A percentile compares a stretch with the other conserved stretches of the same genome.
These are phyloP conservation scores for Pleurotus tuoliensis DNA, from an alignment of 768 basidiomycete species.

Conservation along the genomic window DNA sequence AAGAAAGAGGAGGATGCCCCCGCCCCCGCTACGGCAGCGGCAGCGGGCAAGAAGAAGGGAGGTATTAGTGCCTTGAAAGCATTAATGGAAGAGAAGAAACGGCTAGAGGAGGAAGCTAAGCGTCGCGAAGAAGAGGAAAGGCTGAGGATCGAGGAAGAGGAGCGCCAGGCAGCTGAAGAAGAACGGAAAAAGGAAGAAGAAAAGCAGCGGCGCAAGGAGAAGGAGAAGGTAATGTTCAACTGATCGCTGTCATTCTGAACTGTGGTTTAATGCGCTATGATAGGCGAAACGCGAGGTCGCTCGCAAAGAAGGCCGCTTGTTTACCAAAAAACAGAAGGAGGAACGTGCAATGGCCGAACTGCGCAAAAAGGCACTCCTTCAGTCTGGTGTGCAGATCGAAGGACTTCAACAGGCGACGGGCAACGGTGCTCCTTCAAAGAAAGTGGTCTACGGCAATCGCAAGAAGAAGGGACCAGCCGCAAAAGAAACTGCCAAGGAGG, in stretches of 20 bases:
- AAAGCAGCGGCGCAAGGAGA: conserved; percentile 81
- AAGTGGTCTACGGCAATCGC: conserved; percentile 77
- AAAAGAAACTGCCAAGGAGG: conserved; percentile 49
- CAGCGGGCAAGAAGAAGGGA: conserved; percentile 64
- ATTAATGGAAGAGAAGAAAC: conserved; percentile 89
- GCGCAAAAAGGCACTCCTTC: conserved; percentile 84
- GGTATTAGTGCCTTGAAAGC: conserved; percentile 84
- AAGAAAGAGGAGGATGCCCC: conserved; percentile 52
- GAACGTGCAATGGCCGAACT: conserved; percentile 89
- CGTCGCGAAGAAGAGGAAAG: conserved; percentile 73
- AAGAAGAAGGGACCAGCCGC: conserved; percentile 66
- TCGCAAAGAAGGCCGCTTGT: conserved; percentile 89
- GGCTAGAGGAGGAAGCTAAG: conserved; percentile 80
- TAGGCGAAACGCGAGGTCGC: conserved; percentile 86
- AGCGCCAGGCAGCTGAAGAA: conserved; percentile 73
- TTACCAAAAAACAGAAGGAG: conserved; percentile 98
- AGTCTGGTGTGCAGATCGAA: conserved; percentile 86
- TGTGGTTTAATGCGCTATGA: conserved; percentile 6
- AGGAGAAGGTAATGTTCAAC: conserved; percentile 62
- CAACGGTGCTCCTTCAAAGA: conserved; percentile 47
- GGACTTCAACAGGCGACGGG: conserved; percentile 66
- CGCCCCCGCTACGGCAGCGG: conserved; percentile 34
- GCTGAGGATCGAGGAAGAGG: conserved; percentile 85
- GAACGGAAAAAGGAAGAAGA: conserved; percentile 75
- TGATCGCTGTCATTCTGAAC: background rate